A percentile compares a stretch with the other conserved stretches of the same genome.
phyloP scores from a whole-genome alignment of 75 land plant genomes.

The Chamaecyparis obtusa region DNA sequence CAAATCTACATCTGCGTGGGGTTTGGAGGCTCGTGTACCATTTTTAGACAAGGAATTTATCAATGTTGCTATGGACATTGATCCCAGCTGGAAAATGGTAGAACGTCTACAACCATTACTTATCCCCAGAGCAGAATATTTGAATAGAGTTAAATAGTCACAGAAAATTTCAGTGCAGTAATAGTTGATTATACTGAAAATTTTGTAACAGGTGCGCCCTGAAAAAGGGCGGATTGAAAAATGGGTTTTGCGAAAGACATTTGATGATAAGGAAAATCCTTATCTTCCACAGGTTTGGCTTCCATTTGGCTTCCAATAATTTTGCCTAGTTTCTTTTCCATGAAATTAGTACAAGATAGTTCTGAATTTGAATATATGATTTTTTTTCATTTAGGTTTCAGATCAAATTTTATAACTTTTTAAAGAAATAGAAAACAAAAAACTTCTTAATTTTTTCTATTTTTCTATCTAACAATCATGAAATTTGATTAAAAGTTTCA shows the following conservation, averaged over 20 bases:
- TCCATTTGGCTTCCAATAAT: too few species aligned
- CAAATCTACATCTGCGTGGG: slow-evolving; percentile 98
- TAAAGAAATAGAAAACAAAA: too few species aligned
- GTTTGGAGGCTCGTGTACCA: slow-evolving; percentile 95
- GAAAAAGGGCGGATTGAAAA: slow-evolving; percentile 83
- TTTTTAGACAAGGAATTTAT: slow-evolving; percentile 93
- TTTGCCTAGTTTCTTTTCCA: too few species aligned
- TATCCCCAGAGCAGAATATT: background rate
- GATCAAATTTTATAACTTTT: too few species aligned
- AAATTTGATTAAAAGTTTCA: too few species aligned
- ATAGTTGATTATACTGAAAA: background rate
- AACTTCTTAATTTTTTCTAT: too few species aligned
- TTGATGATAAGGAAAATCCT: slow-evolving; percentile 85
- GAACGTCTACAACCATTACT: background rate
- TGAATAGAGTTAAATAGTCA: background rate
- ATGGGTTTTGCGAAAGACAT: slow-evolving; percentile 90
- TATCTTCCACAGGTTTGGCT: slow-evolving; percentile 79
- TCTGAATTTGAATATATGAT: too few species aligned
- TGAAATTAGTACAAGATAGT: too few species aligned
- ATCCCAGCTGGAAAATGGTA: slow-evolving; percentile 97
- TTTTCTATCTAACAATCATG: too few species aligned
- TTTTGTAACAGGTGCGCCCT: slow-evolving; percentile 48
- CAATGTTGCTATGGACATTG: slow-evolving; percentile 81
- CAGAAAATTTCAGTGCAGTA: background rate
- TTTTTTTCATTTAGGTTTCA: too few species aligned